Conservation (phyloP, 176 grass and related monocot species). For the Oropetium thomaeum region DNA sequence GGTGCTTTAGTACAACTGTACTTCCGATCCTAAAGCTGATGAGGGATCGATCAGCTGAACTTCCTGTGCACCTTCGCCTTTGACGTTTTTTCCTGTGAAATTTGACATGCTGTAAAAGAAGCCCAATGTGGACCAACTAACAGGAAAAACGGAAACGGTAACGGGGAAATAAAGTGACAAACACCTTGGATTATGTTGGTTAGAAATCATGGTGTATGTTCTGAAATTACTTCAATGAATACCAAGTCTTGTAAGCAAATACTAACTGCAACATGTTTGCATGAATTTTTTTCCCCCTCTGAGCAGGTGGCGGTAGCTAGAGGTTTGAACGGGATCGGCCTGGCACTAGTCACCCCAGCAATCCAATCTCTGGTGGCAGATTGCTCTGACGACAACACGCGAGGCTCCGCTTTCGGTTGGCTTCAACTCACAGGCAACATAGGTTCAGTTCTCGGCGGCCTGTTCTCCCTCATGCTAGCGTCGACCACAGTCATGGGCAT, state of each 20-base stretch:
- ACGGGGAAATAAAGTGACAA: neutral
- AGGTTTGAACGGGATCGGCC: constrained; percentile 73
- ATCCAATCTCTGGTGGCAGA: constrained; percentile 88
- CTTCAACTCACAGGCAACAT: constrained; percentile 79
- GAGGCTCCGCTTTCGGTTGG: constrained; percentile 79
- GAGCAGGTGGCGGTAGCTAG: constrained; percentile 71
- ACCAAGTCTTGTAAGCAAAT: neutral
- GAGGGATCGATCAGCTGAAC: neutral
- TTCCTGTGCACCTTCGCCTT: neutral
- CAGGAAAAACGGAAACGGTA: neutral
- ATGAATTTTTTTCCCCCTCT: neutral
- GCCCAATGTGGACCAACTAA: neutral
- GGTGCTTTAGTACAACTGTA: neutral
- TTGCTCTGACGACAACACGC: constrained; percentile 60
- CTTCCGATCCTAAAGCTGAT: constrained; percentile 9
- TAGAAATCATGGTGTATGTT: neutral
- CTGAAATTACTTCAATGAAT: neutral
- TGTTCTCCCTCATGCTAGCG: constrained; percentile 61
- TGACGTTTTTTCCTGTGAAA: neutral
- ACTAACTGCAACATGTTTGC: neutral
- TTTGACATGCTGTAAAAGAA: neutral
- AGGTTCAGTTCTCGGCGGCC: constrained; percentile 62
- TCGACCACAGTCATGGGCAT: constrained; percentile 67
- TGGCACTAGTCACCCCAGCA: constrained; percentile 71
- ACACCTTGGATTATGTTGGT: neutral